Base-by-base conservation (phyloP, 495 filamentous ascomycete genomes). In the Articulospora tetracladia region DNA sequence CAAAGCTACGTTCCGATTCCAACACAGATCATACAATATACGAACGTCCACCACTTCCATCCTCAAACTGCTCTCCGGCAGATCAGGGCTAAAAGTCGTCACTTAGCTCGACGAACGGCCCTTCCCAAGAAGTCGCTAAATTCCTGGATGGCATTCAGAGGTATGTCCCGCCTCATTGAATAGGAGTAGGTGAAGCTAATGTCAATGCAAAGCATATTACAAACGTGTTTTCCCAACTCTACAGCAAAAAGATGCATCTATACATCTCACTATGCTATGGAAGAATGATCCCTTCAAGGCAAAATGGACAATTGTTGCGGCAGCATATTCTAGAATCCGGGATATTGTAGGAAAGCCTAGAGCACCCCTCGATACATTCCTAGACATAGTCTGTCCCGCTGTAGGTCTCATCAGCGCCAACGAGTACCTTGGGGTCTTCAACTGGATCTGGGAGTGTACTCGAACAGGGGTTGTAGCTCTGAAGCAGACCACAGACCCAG, bases 291-390 rank as follows among this genome's bases (percentile, higher is more conserved):
- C 66, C 11, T 74, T 72, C 61, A 77, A 81, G 52, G 65, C 70
- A 7, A 74, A 78, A 53, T 83, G 80, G 80, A 65, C 65, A 28
- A 67, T 83, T 27, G 53, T 81, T 27, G 78, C 78, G 11, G 74
- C 74, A 63, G 72, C 77, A 15, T 82, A 77, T 65, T 78, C 79
- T 34, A 61, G 65, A n/a, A 70, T 83, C 49, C 79, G 80, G 34
- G 78, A 82, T 57, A 51, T 23, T 39, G 54, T 73, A 32, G 75
- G 75, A 55, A 72, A 72, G 50, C 50, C 66, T 7, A 63, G 70
- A 28, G 72, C 71, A 7, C 66, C 73, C 24, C 66, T 82, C 19
- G 68, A 72, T 44, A 26, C 55, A 20, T 81, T 76, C 59, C 62
- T 80, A 13, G 57, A 55, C 25, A 61, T 77, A 27, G 68, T 69